Evolutionary conservation across 495 filamentous ascomycete species (phyloP), one percentile per base, ranked within the genome.

Genomic region (Neurospora tetraspora): DNA sequence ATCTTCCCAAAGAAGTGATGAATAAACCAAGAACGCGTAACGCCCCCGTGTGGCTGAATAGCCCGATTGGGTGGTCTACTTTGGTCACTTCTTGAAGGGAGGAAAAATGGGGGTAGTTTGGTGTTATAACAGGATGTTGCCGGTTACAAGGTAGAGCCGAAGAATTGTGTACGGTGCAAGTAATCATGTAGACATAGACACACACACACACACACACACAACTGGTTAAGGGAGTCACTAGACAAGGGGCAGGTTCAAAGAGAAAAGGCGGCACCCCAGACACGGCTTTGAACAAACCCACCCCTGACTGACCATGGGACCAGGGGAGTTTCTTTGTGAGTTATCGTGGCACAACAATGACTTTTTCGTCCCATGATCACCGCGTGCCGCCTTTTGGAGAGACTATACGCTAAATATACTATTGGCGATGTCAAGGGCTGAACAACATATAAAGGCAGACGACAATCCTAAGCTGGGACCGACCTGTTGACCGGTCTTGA

Each of bases 1-100:
- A 65, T 36, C 23, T 61, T 61, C 23, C 53, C 53, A 31, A 61
- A 65, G 53, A 65, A 65, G 27, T 65, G 27, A 18, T 65, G 53
- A 65, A 65, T 65, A 65, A 65, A 61, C 2, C 53, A 12, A 31
- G 23, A 16, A 14, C 5, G 9, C n/a, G 43, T 47, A 10, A 10
- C 43, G 53, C 53, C 14, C 14, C 14, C 14, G 14, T 18, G 53
- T 34, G 53, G 53, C 53, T 34, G 53, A 65, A 65, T 65, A 18
- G 27, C 5, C 27, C 5, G 27, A 27, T 34, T 7, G 27, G 53
- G 27, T 65, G 23, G 20, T 27, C 47, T 65, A 18, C 14, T 65
- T 65, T 16, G 53, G 0, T 4, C 5, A 7, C 2, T 18, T 31
- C 6, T 18, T 34, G 14, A 27, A 9, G 27, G 12, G 53, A 61